Conservation (phyloP, 1,284 basidiomycete species). For the Agaricales sp. region DNA sequence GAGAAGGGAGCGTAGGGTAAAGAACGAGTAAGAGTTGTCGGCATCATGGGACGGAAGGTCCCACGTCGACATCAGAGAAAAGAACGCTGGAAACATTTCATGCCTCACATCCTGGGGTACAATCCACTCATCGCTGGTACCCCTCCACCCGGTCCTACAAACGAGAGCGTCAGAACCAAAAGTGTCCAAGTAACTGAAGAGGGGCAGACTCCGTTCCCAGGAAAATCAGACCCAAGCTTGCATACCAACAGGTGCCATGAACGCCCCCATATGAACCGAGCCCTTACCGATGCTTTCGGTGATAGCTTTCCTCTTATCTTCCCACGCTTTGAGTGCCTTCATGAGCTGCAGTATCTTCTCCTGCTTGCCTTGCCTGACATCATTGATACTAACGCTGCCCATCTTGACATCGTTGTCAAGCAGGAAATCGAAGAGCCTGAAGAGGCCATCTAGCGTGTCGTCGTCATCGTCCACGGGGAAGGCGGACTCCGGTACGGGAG, state of each 20-base stretch:
- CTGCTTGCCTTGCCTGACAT: constrained; percentile 69
- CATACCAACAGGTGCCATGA: constrained; percentile 18
- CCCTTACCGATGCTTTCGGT: constrained; percentile 41
- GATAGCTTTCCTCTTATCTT: constrained; percentile 55
- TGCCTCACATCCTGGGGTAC: not conserved
- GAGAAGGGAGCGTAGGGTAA: too few relatives aligned
- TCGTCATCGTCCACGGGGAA: constrained; percentile 62
- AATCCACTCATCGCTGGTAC: not conserved
- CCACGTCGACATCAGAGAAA: too few relatives aligned
- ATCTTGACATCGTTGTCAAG: constrained; percentile 85
- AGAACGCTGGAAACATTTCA: too few relatives aligned
- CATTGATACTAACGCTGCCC: constrained; percentile 85
- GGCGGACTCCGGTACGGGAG: constrained; percentile 67
- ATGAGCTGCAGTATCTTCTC: constrained; percentile 74
- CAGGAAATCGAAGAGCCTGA: constrained; percentile 81
- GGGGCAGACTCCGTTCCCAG: not conserved
- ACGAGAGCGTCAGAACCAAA: not conserved
- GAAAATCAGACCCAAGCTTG: too few relatives aligned
- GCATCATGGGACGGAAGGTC: too few relatives aligned
- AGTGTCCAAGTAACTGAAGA: not conserved
- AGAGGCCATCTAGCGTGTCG: constrained; percentile 81
- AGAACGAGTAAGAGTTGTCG: too few relatives aligned
- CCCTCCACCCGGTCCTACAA: not conserved
- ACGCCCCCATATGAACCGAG: constrained; percentile 23
- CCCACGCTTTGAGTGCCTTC: constrained; percentile 67